phyloP scores from a whole-genome alignment of 2,329 filamentous ascomycete genomes.

The Colletotrichum tabaci region DNA sequence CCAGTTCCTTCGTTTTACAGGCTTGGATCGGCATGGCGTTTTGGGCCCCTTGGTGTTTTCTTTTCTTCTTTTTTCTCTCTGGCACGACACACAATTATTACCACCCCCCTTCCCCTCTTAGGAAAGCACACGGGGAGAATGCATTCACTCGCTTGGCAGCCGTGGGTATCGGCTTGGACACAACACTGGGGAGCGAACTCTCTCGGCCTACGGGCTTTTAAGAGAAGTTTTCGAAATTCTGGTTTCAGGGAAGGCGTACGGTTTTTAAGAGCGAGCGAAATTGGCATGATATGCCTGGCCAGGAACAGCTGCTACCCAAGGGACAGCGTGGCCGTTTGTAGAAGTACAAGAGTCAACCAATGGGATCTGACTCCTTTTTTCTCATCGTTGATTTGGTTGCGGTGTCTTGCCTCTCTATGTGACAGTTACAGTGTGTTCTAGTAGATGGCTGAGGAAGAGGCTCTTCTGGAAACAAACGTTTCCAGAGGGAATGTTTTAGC shows the following conservation, averaged over 20 bases:
- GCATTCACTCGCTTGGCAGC: constrained; percentile 35
- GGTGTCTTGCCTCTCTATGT: not conserved
- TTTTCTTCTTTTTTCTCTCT: constrained; percentile 8
- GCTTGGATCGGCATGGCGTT: constrained; percentile 31
- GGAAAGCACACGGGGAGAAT: constrained; percentile 12
- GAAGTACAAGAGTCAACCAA: constrained; percentile 34
- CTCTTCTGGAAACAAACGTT: constrained; percentile 23
- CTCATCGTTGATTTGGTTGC: not conserved
- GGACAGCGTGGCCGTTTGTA: constrained; percentile 39
- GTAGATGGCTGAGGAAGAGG: not conserved
- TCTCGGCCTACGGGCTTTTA: constrained; percentile 15
- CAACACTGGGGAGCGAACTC: constrained; percentile 25
- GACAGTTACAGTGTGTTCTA: not conserved
- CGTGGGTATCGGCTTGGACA: constrained; percentile 37
- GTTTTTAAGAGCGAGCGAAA: constrained; percentile 33
- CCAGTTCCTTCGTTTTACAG: constrained; percentile 15
- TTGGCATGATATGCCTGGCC: constrained; percentile 31
- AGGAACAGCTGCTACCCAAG: constrained; percentile 33
- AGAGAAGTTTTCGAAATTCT: constrained; percentile 7
- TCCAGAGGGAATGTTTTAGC: not conserved
- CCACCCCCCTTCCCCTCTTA: not conserved
- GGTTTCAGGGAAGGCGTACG: constrained; percentile 33
- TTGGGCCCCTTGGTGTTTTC: constrained; percentile 10
- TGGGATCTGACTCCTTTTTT: constrained; percentile 28
- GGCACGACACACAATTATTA: constrained; percentile 9